Base-by-base conservation (phyloP, 2,329 filamentous ascomycete genomes). In the Ophiostoma australiae region DNA sequence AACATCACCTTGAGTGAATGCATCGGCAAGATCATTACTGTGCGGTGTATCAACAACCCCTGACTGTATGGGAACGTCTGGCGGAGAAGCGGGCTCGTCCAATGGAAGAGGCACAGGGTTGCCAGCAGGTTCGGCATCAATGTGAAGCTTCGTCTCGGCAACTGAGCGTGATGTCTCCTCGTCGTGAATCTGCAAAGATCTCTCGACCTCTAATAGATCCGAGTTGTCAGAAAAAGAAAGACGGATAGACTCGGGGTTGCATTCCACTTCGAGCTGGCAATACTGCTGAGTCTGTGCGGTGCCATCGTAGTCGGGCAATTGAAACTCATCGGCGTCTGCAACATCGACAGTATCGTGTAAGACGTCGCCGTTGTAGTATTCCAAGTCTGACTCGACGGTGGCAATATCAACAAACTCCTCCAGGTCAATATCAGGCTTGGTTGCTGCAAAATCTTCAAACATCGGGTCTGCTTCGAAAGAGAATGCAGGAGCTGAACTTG, bases 371-470 rank as follows among this genome's bases (percentile, higher is more conserved):
- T 23, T 23, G 35, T 23, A 39, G 33, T n/a, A 5, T 7, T 65
- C 61, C 15, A 7, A n/a, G 35, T n/a, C 35, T 1, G 17, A n/a
- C 41, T 63, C 65, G 4, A 65, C 66, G 23, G 31, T 33, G 13
- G 20, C 41, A 15, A 31, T 6, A 13, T 70, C 70, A 2, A 23
- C 23, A 31, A 65, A 58, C 15, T 69, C 71, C 17, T 71, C 71
- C 5, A 71, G 17, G 15, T 71, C 70, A 11, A 72, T 20, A 3
- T 52, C 37, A 1, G 71, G 70, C 37, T 71, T 71, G 8, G 70
- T 70, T 33, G 48, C 68, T 39, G 71, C 69, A 41, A 72, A 72
- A 10, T 71, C 71, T 4, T 72, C 70, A 23, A 23, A 66, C 20
- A 17, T 3, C 23, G 33, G 6, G 15, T 66, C 33, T 4, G 13